These are phyloP conservation scores for Boletales sp. DNA, from an alignment of 768 basidiomycete genomes.

Conservation along the genomic window DNA sequence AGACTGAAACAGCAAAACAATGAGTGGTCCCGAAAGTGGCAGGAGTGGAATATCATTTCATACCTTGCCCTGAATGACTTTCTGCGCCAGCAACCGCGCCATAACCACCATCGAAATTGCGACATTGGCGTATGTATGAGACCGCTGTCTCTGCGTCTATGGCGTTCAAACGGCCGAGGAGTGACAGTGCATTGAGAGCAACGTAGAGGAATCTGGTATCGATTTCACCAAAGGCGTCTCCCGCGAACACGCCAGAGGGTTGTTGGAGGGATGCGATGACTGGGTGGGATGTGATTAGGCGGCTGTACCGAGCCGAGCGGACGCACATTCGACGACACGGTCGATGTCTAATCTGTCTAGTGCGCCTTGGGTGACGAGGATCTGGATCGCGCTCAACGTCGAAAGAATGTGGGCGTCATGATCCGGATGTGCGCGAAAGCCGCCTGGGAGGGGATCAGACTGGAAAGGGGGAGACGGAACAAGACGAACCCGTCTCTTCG, in stretches of 20 bases:
- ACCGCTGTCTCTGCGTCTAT: constrained; percentile 69
- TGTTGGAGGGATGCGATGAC: constrained; percentile 85
- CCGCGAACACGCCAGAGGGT: constrained; percentile 83
- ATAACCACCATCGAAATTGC: constrained; percentile 96
- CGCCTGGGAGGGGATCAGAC: constrained; percentile 50
- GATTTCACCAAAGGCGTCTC: constrained; percentile 87
- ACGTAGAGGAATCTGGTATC: constrained; percentile 92
- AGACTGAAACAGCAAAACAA: constrained; percentile 49
- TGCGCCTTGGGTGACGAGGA: constrained; percentile 82
- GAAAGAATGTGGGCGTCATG: constrained; percentile 89
- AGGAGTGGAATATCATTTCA: no score
- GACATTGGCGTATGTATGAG: constrained; percentile 69
- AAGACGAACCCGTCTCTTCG: constrained; percentile 65
- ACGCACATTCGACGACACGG: constrained; percentile 71
- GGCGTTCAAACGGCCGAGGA: constrained; percentile 70
- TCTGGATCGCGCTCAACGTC: constrained; percentile 90
- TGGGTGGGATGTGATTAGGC: constrained; percentile 28
- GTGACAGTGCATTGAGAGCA: constrained; percentile 76
- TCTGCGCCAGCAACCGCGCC: constrained; percentile 83
- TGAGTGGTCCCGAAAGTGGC: background rate
- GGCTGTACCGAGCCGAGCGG: background rate
- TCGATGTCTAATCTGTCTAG: constrained; percentile 66
- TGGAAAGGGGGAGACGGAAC: background rate
- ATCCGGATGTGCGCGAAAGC: constrained; percentile 86
- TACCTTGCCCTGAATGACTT: constrained; percentile 90